Evolutionary conservation across 2,329 filamentous ascomycete genomes (phyloP).

Genomic region (Colletotrichum lentis): DNA sequence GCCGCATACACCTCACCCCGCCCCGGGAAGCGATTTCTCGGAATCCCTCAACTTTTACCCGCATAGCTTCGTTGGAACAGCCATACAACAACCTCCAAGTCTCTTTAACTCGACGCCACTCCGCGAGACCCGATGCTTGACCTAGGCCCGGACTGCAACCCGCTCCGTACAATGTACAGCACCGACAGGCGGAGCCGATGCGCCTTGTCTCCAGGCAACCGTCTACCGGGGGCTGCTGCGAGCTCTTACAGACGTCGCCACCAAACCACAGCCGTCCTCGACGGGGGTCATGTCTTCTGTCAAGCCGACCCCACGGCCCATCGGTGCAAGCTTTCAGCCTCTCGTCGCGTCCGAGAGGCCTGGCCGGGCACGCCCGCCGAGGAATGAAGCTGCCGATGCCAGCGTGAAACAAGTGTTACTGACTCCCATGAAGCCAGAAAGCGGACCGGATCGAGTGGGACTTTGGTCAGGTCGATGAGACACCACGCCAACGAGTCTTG

Average conservation of each 20-base stretch:
- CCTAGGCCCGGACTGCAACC: neutral
- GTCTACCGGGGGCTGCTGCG: neutral
- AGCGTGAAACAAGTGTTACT: neutral
- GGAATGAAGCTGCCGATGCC: neutral
- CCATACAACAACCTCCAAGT: neutral
- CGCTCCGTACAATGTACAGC: constrained; percentile 1
- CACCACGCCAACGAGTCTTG: neutral
- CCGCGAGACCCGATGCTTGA: neutral
- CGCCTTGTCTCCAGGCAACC: constrained; percentile 1
- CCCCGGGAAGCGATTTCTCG: neutral
- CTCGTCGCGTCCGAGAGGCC: neutral
- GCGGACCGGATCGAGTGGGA: neutral
- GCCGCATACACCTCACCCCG: neutral
- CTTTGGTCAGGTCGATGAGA: neutral
- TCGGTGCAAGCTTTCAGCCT: neutral
- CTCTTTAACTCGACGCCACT: constrained; percentile 5
- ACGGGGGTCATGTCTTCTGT: neutral
- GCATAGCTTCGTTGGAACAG: neutral
- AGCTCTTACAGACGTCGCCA: neutral
- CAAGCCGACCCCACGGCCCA: neutral
- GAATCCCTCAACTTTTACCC: neutral
- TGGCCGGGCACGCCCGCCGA: neutral
- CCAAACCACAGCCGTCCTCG: neutral
- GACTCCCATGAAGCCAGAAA: neutral
- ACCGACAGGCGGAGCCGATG: constrained; percentile 4